A percentile compares a stretch with the other conserved stretches of the same genome.
phyloP scores from a whole-genome alignment of 805 yeast genomes.

The Jamesozyma hellenica region DNA sequence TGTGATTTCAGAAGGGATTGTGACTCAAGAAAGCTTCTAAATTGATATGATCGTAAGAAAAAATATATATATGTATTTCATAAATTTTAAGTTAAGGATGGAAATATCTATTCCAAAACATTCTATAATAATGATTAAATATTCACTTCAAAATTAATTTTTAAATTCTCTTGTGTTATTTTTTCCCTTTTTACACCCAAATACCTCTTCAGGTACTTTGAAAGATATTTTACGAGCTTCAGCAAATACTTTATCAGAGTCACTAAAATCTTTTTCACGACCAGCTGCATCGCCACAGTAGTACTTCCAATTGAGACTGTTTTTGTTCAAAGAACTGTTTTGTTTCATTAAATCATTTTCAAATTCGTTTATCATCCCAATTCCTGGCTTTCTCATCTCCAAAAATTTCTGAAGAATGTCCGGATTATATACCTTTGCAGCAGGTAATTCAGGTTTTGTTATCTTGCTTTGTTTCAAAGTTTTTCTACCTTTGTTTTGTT shows the following conservation, averaged over 20 bases:
- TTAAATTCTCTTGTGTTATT: no score
- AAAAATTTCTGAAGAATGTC: slow-evolving; percentile 11
- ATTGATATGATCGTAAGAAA: no score
- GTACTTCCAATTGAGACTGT: slow-evolving; percentile 11
- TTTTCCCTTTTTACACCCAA: no score
- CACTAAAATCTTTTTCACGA: slow-evolving; percentile 64
- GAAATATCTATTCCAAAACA: no score
- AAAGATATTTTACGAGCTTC: slow-evolving; percentile 42
- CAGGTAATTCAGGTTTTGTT: not conserved
- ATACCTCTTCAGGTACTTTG: slow-evolving; percentile 62
- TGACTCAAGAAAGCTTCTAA: not conserved
- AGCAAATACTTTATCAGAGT: slow-evolving; percentile 69
- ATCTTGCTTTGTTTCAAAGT: not conserved
- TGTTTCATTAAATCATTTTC: slow-evolving; percentile 29
- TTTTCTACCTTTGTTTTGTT: slow-evolving; percentile 2
- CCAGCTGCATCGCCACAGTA: slow-evolving; percentile 99
- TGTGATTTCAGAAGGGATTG: not conserved
- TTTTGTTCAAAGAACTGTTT: slow-evolving; percentile 1
- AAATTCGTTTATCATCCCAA: slow-evolving; percentile 67
- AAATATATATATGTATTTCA: no score
- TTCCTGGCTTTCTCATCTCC: slow-evolving; percentile 58
- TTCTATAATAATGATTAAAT: no score
- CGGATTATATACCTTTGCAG: not conserved
- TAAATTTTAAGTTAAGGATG: no score
- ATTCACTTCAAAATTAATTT: no score